Evolutionary conservation across 2,329 filamentous ascomycete genomes (phyloP).

Genomic region (Catunica adiposa): DNA sequence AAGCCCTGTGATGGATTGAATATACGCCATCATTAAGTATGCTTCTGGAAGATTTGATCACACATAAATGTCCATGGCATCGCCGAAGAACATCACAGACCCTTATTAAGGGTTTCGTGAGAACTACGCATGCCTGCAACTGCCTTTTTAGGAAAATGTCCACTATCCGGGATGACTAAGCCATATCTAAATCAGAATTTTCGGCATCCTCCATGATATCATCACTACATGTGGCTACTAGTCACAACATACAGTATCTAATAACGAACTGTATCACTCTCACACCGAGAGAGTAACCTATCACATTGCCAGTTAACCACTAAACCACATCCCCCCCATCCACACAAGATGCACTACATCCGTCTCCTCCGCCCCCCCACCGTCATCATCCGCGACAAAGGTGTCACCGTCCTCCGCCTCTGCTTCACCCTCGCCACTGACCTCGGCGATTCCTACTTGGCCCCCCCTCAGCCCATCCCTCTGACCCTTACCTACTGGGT

Average conservation of each 20-base stretch:
- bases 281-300: too few relatives aligned
- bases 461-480: slow-evolving; percentile 26
- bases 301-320: neutral
- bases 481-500: slow-evolving; percentile 21
- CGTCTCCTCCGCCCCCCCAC: slow-evolving; percentile 34
- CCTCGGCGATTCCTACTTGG: slow-evolving; percentile 38
- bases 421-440: slow-evolving; percentile 41
- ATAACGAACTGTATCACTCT: too few relatives aligned
- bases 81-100: neutral
- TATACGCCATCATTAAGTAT: too few relatives aligned
- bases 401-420: slow-evolving; percentile 24
- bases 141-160: neutral
- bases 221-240: neutral
- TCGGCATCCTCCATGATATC: neutral
- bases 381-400: slow-evolving; percentile 13
- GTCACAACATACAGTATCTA: too few relatives aligned
- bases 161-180: slow-evolving; percentile 12
- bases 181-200: slow-evolving; percentile 6
- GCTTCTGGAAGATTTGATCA: too few relatives aligned
- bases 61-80: too few relatives aligned
- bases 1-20: too few relatives aligned
- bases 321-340: neutral
- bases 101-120: neutral
- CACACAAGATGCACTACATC: slow-evolving; percentile 37
- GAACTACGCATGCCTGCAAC: neutral